These are phyloP conservation scores for Aegilops longissima DNA, from an alignment of 176 grass and related monocot species.

Conservation along the genomic window DNA sequence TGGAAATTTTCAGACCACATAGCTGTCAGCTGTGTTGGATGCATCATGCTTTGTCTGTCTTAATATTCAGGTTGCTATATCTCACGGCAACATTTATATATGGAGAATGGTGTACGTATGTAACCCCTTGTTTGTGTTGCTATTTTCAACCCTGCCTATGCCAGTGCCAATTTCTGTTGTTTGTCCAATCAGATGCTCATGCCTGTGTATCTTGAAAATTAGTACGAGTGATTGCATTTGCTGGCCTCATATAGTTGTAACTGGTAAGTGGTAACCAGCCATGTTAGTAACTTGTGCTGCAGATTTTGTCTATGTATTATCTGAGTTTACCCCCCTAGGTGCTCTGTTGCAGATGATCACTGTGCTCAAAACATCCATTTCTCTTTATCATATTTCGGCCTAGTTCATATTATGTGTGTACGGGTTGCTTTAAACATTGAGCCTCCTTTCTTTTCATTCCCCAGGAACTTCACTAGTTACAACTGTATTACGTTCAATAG, in stretches of 20 bases:
- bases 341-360: too few species aligned
- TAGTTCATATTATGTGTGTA: neutral
- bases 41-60: too few species aligned
- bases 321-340: neutral
- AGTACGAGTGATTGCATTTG: neutral
- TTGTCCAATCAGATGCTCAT: constrained; percentile 20
- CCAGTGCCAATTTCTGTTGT: constrained; percentile 19
- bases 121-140: neutral
- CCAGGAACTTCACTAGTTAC: constrained; percentile 84
- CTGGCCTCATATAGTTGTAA: constrained; percentile 10
- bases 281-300: constrained; percentile 10
- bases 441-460: neutral
- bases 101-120: too few species aligned
- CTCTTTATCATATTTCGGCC: too few species aligned
- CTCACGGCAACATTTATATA: neutral
- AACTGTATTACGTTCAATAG: constrained; percentile 77
- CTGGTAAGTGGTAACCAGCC: neutral
- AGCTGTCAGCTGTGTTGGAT: neutral
- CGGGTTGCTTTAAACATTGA: constrained; percentile 8
- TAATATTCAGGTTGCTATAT: neutral
- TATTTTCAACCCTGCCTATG: neutral
- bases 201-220: neutral
- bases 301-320: neutral
- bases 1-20: neutral
- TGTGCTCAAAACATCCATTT: too few species aligned